Percentiles rank a stretch among this genome's conserved stretches.
Conservation (phyloP, 805 yeast genomes). For the Wickerhamomyces chambardii region DNA sequence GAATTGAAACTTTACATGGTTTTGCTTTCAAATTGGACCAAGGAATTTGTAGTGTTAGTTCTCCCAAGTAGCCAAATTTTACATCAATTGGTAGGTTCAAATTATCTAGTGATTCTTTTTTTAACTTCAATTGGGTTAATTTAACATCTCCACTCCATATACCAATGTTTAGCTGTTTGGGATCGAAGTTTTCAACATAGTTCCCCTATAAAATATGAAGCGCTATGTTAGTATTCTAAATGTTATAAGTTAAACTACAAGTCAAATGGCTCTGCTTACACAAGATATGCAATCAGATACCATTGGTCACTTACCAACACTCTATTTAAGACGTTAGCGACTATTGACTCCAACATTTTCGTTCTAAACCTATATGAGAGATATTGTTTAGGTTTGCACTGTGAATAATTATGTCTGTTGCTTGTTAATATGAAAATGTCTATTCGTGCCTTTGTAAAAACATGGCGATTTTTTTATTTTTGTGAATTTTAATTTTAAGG, state of each 20-base stretch:
- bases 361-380: too few species aligned
- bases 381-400: too few species aligned
- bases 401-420: too few species aligned
- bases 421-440: too few species aligned
- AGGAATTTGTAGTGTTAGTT: conserved; percentile 84
- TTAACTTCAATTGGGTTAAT: conserved; percentile 64
- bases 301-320: conserved; percentile 28
- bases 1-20: conserved; percentile 83
- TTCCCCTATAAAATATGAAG: conserved; percentile 29
- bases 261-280: too few species aligned
- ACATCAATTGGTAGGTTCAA: conserved; percentile 83
- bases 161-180: conserved; percentile 90
- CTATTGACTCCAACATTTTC: conserved; percentile 56
- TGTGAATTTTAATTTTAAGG: too few species aligned
- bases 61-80: conserved; percentile 83
- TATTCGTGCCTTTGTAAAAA: too few species aligned
- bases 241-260: too few species aligned
- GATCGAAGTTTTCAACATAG: conserved; percentile 92
- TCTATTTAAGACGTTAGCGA: conserved; percentile 52
- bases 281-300: not conserved
- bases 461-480: too few species aligned
- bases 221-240: conserved; percentile 2
- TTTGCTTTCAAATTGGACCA: conserved; percentile 92
- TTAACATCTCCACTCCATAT: conserved; percentile 98
- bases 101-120: conserved; percentile 83